A percentile compares a stretch with the other conserved stretches of the same genome.
These are phyloP conservation scores for Phialemoniopsis sp. DNA, from an alignment of 2,329 filamentous ascomycete species.

Conservation along the genomic window DNA sequence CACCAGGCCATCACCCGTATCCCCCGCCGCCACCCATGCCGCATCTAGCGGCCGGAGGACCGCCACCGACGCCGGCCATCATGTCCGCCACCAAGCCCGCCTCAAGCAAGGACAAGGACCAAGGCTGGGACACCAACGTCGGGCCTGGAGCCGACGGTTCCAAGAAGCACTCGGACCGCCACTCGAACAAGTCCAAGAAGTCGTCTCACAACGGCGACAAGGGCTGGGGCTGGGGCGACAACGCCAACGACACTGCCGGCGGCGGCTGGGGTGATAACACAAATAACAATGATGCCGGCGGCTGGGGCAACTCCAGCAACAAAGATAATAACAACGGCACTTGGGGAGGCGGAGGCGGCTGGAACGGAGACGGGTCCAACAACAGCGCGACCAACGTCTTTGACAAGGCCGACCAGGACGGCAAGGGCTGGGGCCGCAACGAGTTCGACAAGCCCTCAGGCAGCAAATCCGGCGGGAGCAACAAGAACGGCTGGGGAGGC, in stretches of 20 bases:
- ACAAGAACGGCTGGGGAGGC: background rate
- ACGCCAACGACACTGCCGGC: too few relatives aligned
- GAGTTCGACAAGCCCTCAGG: conserved; percentile 3
- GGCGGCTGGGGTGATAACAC: too few relatives aligned
- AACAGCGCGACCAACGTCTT: conserved; percentile 5
- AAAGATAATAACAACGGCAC: too few relatives aligned
- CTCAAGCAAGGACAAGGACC: conserved; percentile 9
- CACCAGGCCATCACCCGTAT: background rate
- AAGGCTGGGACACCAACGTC: conserved; percentile 19
- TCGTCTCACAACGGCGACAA: background rate
- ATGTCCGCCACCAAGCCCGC: conserved; percentile 1
- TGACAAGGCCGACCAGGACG: conserved; percentile 1
- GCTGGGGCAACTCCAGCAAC: too few relatives aligned
- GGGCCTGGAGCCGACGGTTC: too few relatives aligned
- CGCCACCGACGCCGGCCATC: background rate
- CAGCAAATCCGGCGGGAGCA: background rate
- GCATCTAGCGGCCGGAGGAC: background rate
- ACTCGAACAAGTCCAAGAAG: background rate
- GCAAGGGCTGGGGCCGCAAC: conserved; percentile 8
- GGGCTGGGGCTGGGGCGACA: background rate
- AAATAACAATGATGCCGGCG: too few relatives aligned
- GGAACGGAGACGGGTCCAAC: conserved; percentile 5
- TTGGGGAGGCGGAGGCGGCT: conserved; percentile 3
- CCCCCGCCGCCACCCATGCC: background rate
- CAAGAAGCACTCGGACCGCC: background rate